Evolutionary conservation across 768 basidiomycete genomes (phyloP), one percentile per base, ranked within the genome.

Genomic region (Agaricus sinodeliciosus): DNA sequence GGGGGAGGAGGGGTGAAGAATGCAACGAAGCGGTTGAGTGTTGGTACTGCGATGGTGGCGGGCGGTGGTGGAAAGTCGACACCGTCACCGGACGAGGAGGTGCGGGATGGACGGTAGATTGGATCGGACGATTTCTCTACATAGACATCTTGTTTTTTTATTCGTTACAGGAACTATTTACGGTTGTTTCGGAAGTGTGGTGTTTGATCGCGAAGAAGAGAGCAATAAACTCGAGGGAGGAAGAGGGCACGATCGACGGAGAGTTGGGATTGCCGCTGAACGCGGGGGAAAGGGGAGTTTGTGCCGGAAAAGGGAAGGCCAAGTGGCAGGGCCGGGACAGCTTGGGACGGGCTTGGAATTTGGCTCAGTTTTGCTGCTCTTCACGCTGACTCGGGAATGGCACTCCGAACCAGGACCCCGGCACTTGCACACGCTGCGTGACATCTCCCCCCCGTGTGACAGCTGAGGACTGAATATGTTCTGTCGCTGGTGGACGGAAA

Each of bases 1-100:
- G 63, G 66, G 27, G 64, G 59, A 50, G 66, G 67, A 46, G 73
- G 71, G 42, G 60, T 75, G 62, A 77, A 75, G 65, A 64, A 62
- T 37, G 76, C 78, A 63, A 74, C 69, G 51, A 73, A 79, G 65
- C 65, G 78, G 52, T 55, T 71, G 60, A 79, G 79, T 54, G 67
- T 70, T 36, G 72, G 72, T 52, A 75, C 72, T 15, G 55, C 56
- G 36, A 58, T 57, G 31, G 48, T 55, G 22, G 43, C 48, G 15
- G 52, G 51, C n/a, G 43, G 46, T 15, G 52, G 56, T 19, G 43
- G 46, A n/a, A 49, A 48, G 41, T 48, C 47, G 26, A 34, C 22
- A n/a, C 18, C 42, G 28, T 26, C 43, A 9, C 9, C 28, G 15
- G 54, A 49, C 5, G 54, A 50, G 31, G 31, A 31, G 27, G 22